phyloP scores from a whole-genome alignment of 345 rosid species.

The Eutrema yunnanense region DNA sequence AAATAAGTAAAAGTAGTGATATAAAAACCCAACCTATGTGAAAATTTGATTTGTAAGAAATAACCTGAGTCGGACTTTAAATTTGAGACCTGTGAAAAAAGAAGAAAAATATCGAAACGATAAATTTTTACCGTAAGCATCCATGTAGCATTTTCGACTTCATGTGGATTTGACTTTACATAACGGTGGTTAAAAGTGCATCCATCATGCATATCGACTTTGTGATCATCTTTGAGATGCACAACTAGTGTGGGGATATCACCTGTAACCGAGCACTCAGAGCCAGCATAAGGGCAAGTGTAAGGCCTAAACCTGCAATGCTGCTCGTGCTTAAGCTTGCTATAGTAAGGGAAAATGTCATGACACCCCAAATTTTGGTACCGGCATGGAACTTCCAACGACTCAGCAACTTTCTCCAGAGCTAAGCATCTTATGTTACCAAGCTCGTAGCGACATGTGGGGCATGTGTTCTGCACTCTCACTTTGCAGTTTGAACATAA shows the following conservation, averaged over 20 bases:
- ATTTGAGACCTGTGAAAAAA: not conserved
- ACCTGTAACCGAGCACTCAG: conserved; percentile 80
- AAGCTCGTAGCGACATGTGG: conserved; percentile 83
- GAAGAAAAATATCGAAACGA: not conserved
- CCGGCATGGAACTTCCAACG: conserved; percentile 82
- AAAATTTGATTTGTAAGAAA: not conserved
- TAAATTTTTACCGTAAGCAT: conserved; percentile 71
- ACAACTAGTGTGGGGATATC: conserved; percentile 61
- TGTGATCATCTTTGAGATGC: conserved; percentile 85
- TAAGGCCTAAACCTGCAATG: conserved; percentile 76
- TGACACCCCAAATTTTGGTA: conserved; percentile 71
- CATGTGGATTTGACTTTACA: conserved; percentile 79
- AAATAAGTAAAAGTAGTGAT: not conserved
- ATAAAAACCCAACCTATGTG: not conserved
- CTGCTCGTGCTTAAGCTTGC: conserved; percentile 85
- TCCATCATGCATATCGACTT: conserved; percentile 94
- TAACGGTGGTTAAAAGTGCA: conserved; percentile 88
- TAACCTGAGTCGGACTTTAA: not conserved
- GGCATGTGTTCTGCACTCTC: conserved; percentile 73
- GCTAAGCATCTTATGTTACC: conserved; percentile 95
- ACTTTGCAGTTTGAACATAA: conserved; percentile 77
- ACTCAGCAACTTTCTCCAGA: conserved; percentile 86
- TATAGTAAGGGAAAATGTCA: conserved; percentile 75
- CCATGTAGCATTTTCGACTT: conserved; percentile 96
- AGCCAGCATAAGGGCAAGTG: conserved; percentile 88